Percentiles rank a stretch among this genome's conserved stretches.
Conservation (phyloP, 495 filamentous ascomycete genomes). For the Elaphomyces granulatus region DNA sequence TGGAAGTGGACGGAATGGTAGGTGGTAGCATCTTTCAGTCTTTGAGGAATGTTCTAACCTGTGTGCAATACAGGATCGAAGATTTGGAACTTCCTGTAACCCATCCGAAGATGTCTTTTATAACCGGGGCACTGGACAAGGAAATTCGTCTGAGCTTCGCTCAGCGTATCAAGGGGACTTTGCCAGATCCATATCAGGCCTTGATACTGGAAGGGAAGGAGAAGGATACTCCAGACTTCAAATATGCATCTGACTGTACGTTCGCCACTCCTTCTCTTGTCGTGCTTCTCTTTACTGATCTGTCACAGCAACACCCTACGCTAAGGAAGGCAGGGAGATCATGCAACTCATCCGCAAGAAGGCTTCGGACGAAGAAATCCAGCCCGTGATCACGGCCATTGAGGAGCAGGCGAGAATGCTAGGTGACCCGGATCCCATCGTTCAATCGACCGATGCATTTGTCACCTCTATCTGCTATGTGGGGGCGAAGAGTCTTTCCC, state of each 20-base stretch:
- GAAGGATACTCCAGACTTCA: slow-evolving; percentile 87
- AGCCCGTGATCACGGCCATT: slow-evolving; percentile 60
- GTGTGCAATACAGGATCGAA: slow-evolving; percentile 49
- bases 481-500: slow-evolving; percentile 87
- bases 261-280: slow-evolving; percentile 6
- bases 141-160: slow-evolving; percentile 95
- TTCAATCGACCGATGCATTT: slow-evolving; percentile 80
- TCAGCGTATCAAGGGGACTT: slow-evolving; percentile 83
- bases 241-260: slow-evolving; percentile 70
- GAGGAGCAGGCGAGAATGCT: slow-evolving; percentile 55
- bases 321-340: slow-evolving; percentile 64
- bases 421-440: slow-evolving; percentile 53
- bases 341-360: slow-evolving; percentile 68
- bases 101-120: slow-evolving; percentile 85
- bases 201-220: slow-evolving; percentile 80
- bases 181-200: slow-evolving; percentile 69
- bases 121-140: slow-evolving; percentile 80
- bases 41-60: slow-evolving; percentile 3
- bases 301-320: slow-evolving; percentile 59
- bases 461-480: slow-evolving; percentile 85
- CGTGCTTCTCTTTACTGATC: slow-evolving; percentile 6
- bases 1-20: slow-evolving; percentile 99
- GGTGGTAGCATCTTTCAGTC: slow-evolving; percentile 14
- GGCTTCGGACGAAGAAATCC: slow-evolving; percentile 66
- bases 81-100: slow-evolving; percentile 63